Evolutionary conservation across 2,329 filamentous ascomycete genomes (phyloP), one percentile per base, ranked within the genome.

Genomic region (Penicillium thymicola): DNA sequence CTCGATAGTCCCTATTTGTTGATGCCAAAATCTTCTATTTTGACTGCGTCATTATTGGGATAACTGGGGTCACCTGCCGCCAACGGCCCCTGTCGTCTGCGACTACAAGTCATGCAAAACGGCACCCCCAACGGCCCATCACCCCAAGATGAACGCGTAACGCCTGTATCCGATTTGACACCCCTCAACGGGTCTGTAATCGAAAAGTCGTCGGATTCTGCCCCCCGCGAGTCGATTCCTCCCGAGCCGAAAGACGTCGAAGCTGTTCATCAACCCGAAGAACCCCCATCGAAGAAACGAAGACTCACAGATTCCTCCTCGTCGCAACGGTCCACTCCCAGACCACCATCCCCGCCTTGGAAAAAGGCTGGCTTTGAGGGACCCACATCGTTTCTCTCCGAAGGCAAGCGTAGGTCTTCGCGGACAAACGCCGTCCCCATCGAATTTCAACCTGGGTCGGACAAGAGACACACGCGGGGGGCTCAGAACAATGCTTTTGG

Each of bases 311-410:
- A 73, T 27, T 60, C 66, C 34, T 64, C 63, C 16, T 64, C 67
- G 23, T 73, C 68, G 54, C 68, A 70, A 57, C 73, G 71, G 50
- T 71, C 72, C 23, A 74, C 72, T 27, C 71, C 76, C n/a, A 72
- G 76, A 45, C 70, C 73, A 44, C 64, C 72, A 40, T 97, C 93
- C 61, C 94, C 94, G 63, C 94, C 94, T 23, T 99, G 94, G 94
- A 97, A 94, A 78, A 90, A 86, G 68, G 83, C 89, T 60, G 83
- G 83, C 57, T 90, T 89, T 40, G 89, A 96, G 28, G 94, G 94
- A 0, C 94, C 94, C 23, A 94, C 93, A 4, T 89, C 89, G 0
- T 92, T 95, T 71, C 83, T 89, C 44, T 79, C 82, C 58, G 80
- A 84, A 70, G 85, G 85, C 38, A 80, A 80, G 62, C 78, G 85